Base-by-base conservation (phyloP, 306 rosid genomes). In the Acacia crassicarpa region DNA sequence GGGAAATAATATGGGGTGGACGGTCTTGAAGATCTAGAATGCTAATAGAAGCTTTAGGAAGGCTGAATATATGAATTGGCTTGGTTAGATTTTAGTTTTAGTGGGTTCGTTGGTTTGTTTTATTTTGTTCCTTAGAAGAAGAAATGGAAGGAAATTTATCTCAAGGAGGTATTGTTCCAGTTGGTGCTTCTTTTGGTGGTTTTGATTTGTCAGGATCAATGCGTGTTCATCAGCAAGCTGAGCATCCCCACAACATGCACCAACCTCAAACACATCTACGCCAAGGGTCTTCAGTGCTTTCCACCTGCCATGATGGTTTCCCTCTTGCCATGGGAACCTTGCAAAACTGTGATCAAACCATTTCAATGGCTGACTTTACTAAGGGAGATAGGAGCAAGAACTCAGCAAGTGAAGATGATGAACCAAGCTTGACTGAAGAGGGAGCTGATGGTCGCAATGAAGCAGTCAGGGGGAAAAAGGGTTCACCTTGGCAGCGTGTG, bases 121-220 rank as follows among this genome's bases (percentile, higher is more conserved):
- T 81, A 79, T 45, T 38, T 77, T 91, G 35, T 78, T 86, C 79
- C 81, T 76, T 43, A 67, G 72, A 80, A 67, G 80, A 88, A 87
- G 80, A 63, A 71, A 95, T 95, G 99, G 98, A 95, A 88, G 97
- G 93, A 35, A 86, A 90, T 84, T 84, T 93, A 70, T 76, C 95
- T 68, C 95, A 88, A 59, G 97, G 97, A 84, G 94, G 92, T 81
- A 80, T 89, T 53, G 44, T 88, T 89, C 91, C 90, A 48, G 92
- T 91, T 65, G 95, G 90, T 72, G 54, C 85, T 73, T 76, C 94
- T 61, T 92, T 86, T 87, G 90, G 89, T 48, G 94, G 93, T 82
- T 90, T 91, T 81, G 94, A 91, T 81, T 87, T 92, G 82, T 91
- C 90, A 32, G 94, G 91, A 71, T 58, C 65, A 58, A 22, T 58